Conservation (phyloP, 768 basidiomycete genomes). For the Amanita rimosa region DNA sequence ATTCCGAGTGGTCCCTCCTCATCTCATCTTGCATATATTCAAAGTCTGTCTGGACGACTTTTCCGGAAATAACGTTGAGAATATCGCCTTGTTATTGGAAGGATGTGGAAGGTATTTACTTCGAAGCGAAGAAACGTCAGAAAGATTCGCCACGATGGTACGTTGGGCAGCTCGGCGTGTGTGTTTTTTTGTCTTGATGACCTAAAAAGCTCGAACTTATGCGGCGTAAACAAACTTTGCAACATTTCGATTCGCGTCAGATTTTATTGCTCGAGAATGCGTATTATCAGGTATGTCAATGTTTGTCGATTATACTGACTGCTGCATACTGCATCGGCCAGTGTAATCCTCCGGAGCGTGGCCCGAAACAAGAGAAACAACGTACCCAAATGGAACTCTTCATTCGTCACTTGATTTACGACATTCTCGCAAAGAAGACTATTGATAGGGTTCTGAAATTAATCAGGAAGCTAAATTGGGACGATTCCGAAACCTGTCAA, state of each 20-base stretch:
- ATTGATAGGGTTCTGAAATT: slow-evolving; percentile 95
- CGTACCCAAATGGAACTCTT: slow-evolving; percentile 85
- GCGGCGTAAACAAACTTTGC: slow-evolving; percentile 87
- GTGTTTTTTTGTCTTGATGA: slow-evolving; percentile 2
- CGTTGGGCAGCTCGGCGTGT: slow-evolving; percentile 7
- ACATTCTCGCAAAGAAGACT: slow-evolving; percentile 85
- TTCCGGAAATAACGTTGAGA: slow-evolving; percentile 86
- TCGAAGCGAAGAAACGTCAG: slow-evolving; percentile 77
- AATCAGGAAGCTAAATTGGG: slow-evolving; percentile 92
- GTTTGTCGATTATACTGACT: background rate
- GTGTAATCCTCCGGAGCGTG: slow-evolving; percentile 96
- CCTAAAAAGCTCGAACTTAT: slow-evolving; percentile 72
- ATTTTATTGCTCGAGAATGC: slow-evolving; percentile 90
- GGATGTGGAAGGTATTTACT: slow-evolving; percentile 90
- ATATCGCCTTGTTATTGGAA: slow-evolving; percentile 82
- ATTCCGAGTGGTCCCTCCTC: slow-evolving; percentile 82
- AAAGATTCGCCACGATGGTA: slow-evolving; percentile 85
- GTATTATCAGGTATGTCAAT: slow-evolving; percentile 73
- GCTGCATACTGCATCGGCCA: slow-evolving; percentile 18
- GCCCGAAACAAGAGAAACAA: slow-evolving; percentile 76
- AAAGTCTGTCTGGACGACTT: slow-evolving; percentile 98
- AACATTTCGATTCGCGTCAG: slow-evolving; percentile 89
- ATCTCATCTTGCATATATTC: slow-evolving; percentile 90
- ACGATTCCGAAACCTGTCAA: slow-evolving; percentile 50
- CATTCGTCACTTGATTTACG: slow-evolving; percentile 89